Evolutionary conservation across 2,329 filamentous ascomycete species (phyloP).

Genomic region (Xylaria sp.): DNA sequence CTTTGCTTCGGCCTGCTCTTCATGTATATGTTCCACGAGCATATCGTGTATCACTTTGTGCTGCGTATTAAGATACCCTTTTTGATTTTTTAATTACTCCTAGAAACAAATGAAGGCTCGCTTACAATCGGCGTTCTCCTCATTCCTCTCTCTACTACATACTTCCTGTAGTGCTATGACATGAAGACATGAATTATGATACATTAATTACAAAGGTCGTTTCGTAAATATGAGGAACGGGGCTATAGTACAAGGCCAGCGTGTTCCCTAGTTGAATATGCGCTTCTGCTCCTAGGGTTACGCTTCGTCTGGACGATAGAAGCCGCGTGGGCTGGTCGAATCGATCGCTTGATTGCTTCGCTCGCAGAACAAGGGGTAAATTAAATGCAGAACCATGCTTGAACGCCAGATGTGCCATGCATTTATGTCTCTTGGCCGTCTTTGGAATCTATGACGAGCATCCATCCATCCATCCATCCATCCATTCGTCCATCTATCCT

Average conservation of each 20-base stretch:
- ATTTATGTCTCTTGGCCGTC: conserved; percentile 18
- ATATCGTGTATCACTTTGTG: conserved; percentile 25
- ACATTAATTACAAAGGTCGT: conserved; percentile 46
- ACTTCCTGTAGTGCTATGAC: conserved; percentile 39
- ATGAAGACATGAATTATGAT: conserved; percentile 48
- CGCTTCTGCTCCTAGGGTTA: conserved; percentile 21
- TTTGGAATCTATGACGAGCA: conserved; percentile 27
- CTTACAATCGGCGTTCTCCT: conserved; percentile 5
- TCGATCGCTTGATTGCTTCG: conserved; percentile 23
- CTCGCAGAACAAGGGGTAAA: conserved; percentile 7
- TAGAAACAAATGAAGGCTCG: conserved; percentile 7
- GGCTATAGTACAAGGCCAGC: conserved; percentile 9
- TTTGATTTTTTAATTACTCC: conserved; percentile 25
- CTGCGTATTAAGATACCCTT: conserved; percentile 42
- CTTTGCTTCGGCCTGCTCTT: not conserved
- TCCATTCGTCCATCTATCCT: not conserved
- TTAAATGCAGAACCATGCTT: conserved; percentile 28
- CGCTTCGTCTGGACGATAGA: not conserved
- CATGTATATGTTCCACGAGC: not conserved
- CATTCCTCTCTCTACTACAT: conserved; percentile 20
- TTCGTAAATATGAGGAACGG: conserved; percentile 9
- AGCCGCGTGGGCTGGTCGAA: not conserved
- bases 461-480: not conserved
- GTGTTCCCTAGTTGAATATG: conserved; percentile 12
- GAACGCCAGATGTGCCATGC: conserved; percentile 35